A percentile compares a stretch with the other conserved stretches of the same genome.
phyloP scores from a whole-genome alignment of 1,139 yeast species.

The Hansenula sp. region DNA sequence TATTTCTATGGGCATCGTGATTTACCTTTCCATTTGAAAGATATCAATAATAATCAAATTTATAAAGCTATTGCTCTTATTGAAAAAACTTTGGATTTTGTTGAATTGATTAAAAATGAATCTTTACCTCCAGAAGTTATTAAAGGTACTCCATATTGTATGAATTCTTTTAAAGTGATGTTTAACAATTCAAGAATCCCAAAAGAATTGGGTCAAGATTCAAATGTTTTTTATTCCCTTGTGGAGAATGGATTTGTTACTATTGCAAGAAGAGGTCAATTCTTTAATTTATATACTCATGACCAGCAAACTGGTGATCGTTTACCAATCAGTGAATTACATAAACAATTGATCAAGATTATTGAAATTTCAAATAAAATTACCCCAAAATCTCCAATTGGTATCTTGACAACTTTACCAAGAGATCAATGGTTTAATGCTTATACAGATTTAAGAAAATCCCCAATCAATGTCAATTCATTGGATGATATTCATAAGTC shows the following conservation, averaged over 20 bases:
- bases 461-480: slow-evolving; percentile 53
- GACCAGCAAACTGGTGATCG: slow-evolving; percentile 45
- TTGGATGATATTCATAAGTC: slow-evolving; percentile 71
- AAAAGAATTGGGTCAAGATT: slow-evolving; percentile 49
- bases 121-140: slow-evolving; percentile 71
- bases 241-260: slow-evolving; percentile 67
- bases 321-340: slow-evolving; percentile 59
- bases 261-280: slow-evolving; percentile 73
- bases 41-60: slow-evolving; percentile 66
- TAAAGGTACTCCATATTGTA: slow-evolving; percentile 81
- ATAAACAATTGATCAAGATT: slow-evolving; percentile 59
- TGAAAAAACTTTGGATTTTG: slow-evolving; percentile 51
- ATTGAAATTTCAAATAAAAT: slow-evolving; percentile 34
- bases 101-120: slow-evolving; percentile 53
- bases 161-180: slow-evolving; percentile 91
- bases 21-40: slow-evolving; percentile 38
- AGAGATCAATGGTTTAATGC: slow-evolving; percentile 77
- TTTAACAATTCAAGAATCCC: slow-evolving; percentile 89
- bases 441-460: slow-evolving; percentile 54
- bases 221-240: slow-evolving; percentile 46
- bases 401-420: slow-evolving; percentile 79
- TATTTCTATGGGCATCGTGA: slow-evolving; percentile 88
- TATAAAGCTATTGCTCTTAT: slow-evolving; percentile 69
- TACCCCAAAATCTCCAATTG: slow-evolving; percentile 53
- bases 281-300: slow-evolving; percentile 77